Evolutionary conservation across 306 rosid species (phyloP).

Genomic region (Rubus parviflorus): DNA sequence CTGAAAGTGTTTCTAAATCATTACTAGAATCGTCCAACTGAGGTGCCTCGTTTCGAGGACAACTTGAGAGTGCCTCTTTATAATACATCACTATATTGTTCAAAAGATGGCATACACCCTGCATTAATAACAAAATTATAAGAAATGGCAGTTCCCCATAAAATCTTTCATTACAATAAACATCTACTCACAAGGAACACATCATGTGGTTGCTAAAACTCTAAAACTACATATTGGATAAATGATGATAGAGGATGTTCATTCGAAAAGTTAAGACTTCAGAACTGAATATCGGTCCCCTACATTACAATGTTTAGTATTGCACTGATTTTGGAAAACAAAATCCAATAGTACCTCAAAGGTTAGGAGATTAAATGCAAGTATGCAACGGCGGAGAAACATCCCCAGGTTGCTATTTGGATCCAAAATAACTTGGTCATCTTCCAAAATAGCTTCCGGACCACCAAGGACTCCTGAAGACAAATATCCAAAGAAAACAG

Average conservation of each 20-base stretch:
- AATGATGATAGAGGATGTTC: neutral
- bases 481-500: constrained; percentile 5
- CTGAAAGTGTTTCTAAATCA: constrained; percentile 68
- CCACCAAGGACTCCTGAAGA: constrained; percentile 76
- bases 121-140: constrained; percentile 39
- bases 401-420: constrained; percentile 73
- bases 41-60: constrained; percentile 59
- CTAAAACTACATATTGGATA: neutral
- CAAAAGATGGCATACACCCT: constrained; percentile 87
- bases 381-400: constrained; percentile 82
- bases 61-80: constrained; percentile 67
- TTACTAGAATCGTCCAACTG: constrained; percentile 67
- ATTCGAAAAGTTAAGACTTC: neutral
- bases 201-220: neutral
- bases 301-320: neutral
- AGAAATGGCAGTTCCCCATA: neutral
- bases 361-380: constrained; percentile 82
- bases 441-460: constrained; percentile 67
- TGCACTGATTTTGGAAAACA: neutral
- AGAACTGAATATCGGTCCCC: neutral
- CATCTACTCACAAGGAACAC: neutral
- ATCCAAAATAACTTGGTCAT: constrained; percentile 81
- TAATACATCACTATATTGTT: constrained; percentile 69
- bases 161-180: neutral
- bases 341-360: constrained; percentile 60